Conservation (phyloP, 345 rosid species). For the Melaleuca alternifolia region DNA sequence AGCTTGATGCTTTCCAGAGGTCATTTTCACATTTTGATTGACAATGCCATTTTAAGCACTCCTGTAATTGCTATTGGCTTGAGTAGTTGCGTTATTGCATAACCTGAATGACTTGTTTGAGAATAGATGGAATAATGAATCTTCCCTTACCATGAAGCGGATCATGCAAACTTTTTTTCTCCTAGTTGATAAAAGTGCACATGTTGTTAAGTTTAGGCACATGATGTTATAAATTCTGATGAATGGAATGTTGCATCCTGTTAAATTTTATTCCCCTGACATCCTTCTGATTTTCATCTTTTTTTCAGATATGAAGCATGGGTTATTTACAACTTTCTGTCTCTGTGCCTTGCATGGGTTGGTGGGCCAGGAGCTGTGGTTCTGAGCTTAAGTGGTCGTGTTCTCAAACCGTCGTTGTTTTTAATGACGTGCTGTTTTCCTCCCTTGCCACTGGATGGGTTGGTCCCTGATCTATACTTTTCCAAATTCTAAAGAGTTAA, state of each 20-base stretch:
- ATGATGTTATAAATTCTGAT: not conserved
- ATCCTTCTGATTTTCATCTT: not conserved
- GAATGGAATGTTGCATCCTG: not conserved
- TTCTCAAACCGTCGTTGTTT: conserved; percentile 68
- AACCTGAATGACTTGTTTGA: not conserved
- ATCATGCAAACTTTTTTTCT: not conserved
- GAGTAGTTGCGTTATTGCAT: not conserved
- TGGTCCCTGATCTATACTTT: conserved; percentile 15
- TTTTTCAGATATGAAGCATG: conserved; percentile 90
- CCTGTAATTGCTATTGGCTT: not conserved
- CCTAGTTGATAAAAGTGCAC: not conserved
- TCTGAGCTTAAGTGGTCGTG: conserved; percentile 77
- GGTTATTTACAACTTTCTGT: conserved; percentile 92
- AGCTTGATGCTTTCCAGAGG: not conserved
- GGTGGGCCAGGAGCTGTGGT: conserved; percentile 98
- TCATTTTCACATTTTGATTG: not conserved
- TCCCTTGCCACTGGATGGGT: conserved; percentile 86
- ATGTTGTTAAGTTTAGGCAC: not conserved
- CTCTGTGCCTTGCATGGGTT: conserved; percentile 95
- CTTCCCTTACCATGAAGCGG: not conserved
- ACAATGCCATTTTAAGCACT: not conserved
- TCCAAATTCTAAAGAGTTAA: not conserved
- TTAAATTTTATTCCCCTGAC: not conserved
- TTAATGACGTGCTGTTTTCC: conserved; percentile 94
- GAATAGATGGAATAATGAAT: not conserved